A percentile compares a stretch with the other conserved stretches of the same genome.
These are phyloP conservation scores for Stagonosporopsis tanaceti DNA, from an alignment of 2,329 filamentous ascomycete species.

Conservation along the genomic window DNA sequence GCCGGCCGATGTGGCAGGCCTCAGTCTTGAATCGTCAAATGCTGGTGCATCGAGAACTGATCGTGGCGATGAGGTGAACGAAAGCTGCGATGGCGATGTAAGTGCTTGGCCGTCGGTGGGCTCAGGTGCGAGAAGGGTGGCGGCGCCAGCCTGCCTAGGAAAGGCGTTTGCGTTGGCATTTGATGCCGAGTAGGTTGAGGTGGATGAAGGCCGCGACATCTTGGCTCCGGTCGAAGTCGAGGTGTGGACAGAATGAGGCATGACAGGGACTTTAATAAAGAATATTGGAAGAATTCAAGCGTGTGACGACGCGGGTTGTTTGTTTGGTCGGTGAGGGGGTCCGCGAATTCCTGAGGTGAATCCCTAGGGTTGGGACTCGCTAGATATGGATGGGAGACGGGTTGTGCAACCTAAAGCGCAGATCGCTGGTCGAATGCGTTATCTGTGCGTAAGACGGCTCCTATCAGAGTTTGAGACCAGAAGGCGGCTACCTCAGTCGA, in stretches of 20 bases:
- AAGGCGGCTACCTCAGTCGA: constrained; percentile 5
- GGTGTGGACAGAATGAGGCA: constrained; percentile 49
- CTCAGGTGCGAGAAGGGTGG: constrained; percentile 38
- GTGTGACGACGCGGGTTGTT: constrained; percentile 19
- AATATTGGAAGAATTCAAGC: constrained; percentile 21
- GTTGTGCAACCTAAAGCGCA: constrained; percentile 32
- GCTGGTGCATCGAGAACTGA: constrained; percentile 33
- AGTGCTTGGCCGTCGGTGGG: constrained; percentile 40
- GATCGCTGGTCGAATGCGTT: constrained; percentile 21
- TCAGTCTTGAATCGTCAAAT: constrained; percentile 23
- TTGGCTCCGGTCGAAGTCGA: constrained; percentile 42
- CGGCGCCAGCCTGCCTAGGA: constrained; percentile 45
- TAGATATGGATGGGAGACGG: constrained; percentile 38
- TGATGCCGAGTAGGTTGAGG: constrained; percentile 43
- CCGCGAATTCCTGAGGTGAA: constrained; percentile 34
- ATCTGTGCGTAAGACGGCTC: constrained; percentile 23
- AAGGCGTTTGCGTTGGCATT: constrained; percentile 35
- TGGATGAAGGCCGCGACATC: constrained; percentile 49
- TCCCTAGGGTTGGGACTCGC: constrained; percentile 26
- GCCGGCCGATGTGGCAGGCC: constrained; percentile 22
- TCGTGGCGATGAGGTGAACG: constrained; percentile 46
- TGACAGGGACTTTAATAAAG: constrained; percentile 24
- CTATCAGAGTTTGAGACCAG: constrained; percentile 14
- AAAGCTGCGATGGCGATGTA: constrained; percentile 49
- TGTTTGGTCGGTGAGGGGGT: constrained; percentile 36